Percentiles rank a stretch among this genome's conserved stretches.
Evolutionary conservation across 371 early-diverging fungal species (phyloP).

Genomic region (Syncephalastrum monosporum): DNA sequence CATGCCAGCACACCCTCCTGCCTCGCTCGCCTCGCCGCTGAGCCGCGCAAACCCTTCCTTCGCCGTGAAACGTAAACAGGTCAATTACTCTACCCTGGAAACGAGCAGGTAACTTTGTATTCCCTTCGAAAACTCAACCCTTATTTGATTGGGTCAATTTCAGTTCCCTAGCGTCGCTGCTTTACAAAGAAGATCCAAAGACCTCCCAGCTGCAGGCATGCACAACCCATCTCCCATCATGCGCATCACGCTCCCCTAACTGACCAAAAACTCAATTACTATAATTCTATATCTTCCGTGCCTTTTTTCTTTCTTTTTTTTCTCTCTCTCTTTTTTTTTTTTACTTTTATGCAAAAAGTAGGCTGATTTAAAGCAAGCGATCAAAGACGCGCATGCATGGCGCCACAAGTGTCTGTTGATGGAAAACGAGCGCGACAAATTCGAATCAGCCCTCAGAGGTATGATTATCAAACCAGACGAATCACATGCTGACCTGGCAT

Average conservation of each 20-base stretch:
- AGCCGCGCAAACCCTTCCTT: conserved; percentile 3
- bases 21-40: no score
- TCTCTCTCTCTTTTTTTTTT: not conserved
- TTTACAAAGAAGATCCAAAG: conserved; percentile 12
- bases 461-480: conserved; percentile 4
- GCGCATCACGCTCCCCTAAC: conserved; percentile 1
- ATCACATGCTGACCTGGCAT: not conserved
- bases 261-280: not conserved
- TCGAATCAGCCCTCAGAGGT: conserved; percentile 31
- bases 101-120: conserved; percentile 13
- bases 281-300: not conserved
- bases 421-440: conserved; percentile 36
- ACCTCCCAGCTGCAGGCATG: not conserved
- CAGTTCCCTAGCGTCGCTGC: conserved; percentile 13
- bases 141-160: conserved; percentile 8
- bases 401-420: conserved; percentile 31
- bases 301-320: not conserved
- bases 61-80: conserved; percentile 33
- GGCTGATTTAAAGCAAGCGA: conserved; percentile 11
- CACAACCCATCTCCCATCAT: not conserved
- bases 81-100: conserved; percentile 33
- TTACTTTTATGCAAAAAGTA: not conserved
- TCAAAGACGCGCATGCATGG: conserved; percentile 12
- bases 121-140: conserved; percentile 1
- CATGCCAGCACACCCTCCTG: no score